Percentiles rank a stretch among this genome's conserved stretches.
Evolutionary conservation across 768 basidiomycete genomes (phyloP).

Genomic region (Suillus cothurnatus): DNA sequence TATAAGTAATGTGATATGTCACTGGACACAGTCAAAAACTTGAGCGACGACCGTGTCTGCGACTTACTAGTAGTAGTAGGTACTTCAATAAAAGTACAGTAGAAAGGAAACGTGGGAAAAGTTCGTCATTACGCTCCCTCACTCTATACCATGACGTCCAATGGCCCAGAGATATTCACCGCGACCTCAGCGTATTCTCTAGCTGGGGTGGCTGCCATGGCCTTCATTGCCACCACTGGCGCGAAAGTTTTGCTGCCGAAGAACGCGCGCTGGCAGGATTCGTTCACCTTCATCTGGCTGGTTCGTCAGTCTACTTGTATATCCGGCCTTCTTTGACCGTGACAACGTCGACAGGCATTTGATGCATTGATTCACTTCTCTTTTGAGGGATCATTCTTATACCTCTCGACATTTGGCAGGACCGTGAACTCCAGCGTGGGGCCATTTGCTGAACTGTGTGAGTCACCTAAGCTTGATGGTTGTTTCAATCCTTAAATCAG

Average conservation of each 20-base stretch:
- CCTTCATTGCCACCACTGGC: slow-evolving; percentile 51
- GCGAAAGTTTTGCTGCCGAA: slow-evolving; percentile 63
- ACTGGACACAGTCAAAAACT: background rate
- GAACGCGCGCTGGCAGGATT: slow-evolving; percentile 63
- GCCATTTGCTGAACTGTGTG: slow-evolving; percentile 74
- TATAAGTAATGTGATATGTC: background rate
- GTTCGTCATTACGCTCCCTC: background rate
- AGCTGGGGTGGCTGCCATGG: slow-evolving; percentile 55
- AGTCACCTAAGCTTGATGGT: slow-evolving; percentile 26
- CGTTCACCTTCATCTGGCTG: slow-evolving; percentile 77
- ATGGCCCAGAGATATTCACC: slow-evolving; percentile 44
- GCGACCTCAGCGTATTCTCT: slow-evolving; percentile 66
- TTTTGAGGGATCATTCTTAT: slow-evolving; percentile 82
- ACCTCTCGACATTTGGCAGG: slow-evolving; percentile 72
- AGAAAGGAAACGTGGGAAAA: slow-evolving; percentile 4
- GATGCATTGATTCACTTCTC: slow-evolving; percentile 80
- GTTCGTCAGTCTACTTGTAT: slow-evolving; percentile 39
- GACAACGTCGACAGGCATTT: slow-evolving; percentile 53
- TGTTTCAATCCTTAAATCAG: background rate
- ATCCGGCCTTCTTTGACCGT: slow-evolving; percentile 3
- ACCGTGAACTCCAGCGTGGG: slow-evolving; percentile 71
- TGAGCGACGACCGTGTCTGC: background rate
- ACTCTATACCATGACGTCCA: slow-evolving; percentile 20
- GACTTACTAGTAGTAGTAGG: background rate
- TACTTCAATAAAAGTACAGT: slow-evolving; percentile 1